Base-by-base conservation (phyloP, 306 rosid genomes). In the Inga oerstediana region DNA sequence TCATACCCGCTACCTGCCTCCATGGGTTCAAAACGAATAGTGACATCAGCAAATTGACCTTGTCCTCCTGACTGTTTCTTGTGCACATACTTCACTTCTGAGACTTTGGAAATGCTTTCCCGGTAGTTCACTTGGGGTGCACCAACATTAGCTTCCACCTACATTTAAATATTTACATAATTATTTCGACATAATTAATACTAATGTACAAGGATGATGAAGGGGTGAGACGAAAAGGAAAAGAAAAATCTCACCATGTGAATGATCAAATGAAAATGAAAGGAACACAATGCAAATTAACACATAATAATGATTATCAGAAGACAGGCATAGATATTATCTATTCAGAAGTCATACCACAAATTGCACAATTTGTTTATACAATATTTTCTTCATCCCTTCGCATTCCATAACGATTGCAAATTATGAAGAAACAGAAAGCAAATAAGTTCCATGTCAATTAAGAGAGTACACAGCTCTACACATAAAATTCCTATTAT, bases 91-190 rank as follows among this genome's bases (percentile, higher is more conserved):
- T 91, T 92, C 43, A 85, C 91, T 85, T 92, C 93, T 3, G 94
- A 20, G 62, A 82, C 6, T 86, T 74, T 96, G 41, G 98, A 93
- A 87, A 96, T 96, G 86, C 98, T 96, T 85, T 96, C 99, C 68
- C 98, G 84, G 89, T 96, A 96, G 89, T 96, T 96, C 72, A 96
- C 99, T 90, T 96, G 99, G 61, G 98, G 99, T 52, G 99, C 99
- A 58, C 99, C 99, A 56, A 96, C 98, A 66, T 96, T 96, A 16
- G 99, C 99, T 79, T 92, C 98, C 78, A 96, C 99, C 98, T 95
- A 79, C 80, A 75, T 59, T 77, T 52, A 83, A 35, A 78, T 85
- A 78, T 62, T 75, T 43, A 83, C 43, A 87, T 51, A 39, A 52
- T 37, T 56, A 76, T 45, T 59, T 10, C 10, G 15, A 74, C 34